Percentiles rank a stretch among this genome's conserved stretches.
These are phyloP conservation scores for Eucalyptus marginata DNA, from an alignment of 345 rosid species.

Conservation along the genomic window DNA sequence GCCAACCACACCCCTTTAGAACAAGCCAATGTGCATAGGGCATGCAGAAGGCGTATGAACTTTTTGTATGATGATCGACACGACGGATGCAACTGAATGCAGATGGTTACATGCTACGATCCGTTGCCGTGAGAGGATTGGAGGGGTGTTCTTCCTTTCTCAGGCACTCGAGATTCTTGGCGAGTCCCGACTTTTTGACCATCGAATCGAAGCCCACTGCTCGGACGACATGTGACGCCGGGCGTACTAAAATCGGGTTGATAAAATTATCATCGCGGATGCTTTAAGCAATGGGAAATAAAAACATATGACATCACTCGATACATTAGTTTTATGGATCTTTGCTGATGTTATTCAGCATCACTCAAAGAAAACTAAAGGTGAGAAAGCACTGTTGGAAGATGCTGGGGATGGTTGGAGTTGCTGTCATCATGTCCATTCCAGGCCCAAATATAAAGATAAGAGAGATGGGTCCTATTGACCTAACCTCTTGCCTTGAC, in stretches of 20 bases:
- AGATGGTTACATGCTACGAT: background rate
- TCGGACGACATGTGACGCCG: background rate
- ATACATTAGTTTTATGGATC: background rate
- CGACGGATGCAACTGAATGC: background rate
- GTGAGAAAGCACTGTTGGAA: background rate
- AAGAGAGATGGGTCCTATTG: background rate
- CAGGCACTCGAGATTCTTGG: background rate
- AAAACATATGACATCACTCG: background rate
- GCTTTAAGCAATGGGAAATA: background rate
- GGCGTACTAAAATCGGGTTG: background rate
- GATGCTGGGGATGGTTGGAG: background rate
- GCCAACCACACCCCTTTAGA: background rate
- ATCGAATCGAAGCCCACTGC: background rate
- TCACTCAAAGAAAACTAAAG: background rate
- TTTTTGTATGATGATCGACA: background rate
- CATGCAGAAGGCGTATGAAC: background rate
- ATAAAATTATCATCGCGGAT: background rate
- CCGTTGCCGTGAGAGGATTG: background rate
- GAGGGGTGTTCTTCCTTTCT: background rate
- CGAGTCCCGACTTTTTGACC: background rate
- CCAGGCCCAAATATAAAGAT: background rate
- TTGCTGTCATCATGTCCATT: background rate
- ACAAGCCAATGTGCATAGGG: background rate
- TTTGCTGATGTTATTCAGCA: background rate
- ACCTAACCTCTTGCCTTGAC: background rate